Percentiles rank a stretch among this genome's conserved stretches.
Conservation (phyloP, 768 basidiomycete species). For the Mycena rebaudengoi region DNA sequence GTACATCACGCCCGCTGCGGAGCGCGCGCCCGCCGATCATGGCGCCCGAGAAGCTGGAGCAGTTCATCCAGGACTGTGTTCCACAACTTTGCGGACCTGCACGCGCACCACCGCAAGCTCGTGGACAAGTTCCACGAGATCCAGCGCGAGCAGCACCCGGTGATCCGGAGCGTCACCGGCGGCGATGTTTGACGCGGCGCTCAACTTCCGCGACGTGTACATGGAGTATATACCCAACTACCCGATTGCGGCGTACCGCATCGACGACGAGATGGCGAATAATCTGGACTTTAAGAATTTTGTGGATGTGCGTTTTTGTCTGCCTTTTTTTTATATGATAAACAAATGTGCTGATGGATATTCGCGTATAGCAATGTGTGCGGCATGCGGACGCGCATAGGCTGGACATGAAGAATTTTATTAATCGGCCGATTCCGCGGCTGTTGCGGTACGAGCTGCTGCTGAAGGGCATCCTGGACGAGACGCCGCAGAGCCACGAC, state of each 20-base stretch:
- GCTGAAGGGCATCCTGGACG: conserved; percentile 80
- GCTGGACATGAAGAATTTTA: conserved; percentile 92
- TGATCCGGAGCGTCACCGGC: conserved; percentile 84
- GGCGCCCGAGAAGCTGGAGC: conserved; percentile 69
- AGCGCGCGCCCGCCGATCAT: conserved; percentile 81
- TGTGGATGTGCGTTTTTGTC: conserved; percentile 67
- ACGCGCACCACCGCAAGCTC: conserved; percentile 76
- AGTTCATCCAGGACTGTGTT: conserved; percentile 89
- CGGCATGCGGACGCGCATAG: conserved; percentile 82
- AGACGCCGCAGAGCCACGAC: conserved; percentile 77
- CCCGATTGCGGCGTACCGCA: conserved; percentile 87
- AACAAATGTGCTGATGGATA: not conserved
- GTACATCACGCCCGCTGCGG: conserved; percentile 81
- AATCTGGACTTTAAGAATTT: conserved; percentile 85
- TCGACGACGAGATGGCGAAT: conserved; percentile 87
- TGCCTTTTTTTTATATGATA: conserved; percentile 27
- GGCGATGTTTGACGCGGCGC: conserved; percentile 84
- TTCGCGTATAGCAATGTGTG: conserved; percentile 44
- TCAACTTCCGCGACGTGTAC: conserved; percentile 93
- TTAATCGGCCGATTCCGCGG: conserved; percentile 91
- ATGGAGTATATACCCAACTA: conserved; percentile 94
- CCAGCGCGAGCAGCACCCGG: conserved; percentile 87
- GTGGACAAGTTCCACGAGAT: conserved; percentile 86
- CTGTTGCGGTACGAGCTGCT: conserved; percentile 89
- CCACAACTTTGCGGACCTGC: conserved; percentile 84